A percentile compares a stretch with the other conserved stretches of the same genome.
phyloP scores from a whole-genome alignment of 345 rosid genomes.

The Trapa incisa region DNA sequence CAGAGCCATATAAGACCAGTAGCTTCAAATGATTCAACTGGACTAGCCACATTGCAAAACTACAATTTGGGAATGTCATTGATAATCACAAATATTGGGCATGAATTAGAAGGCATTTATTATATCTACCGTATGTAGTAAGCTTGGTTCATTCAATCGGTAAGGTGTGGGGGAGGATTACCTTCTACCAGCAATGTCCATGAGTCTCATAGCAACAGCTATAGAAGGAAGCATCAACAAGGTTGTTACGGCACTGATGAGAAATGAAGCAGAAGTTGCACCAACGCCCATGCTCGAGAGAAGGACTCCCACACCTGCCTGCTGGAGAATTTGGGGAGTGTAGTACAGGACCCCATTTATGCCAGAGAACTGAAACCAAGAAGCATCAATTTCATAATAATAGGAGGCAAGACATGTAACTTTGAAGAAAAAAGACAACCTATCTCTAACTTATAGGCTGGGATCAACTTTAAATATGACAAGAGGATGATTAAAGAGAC shows the following conservation, averaged over 20 bases:
- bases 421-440: not conserved
- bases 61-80: not conserved
- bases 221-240: conserved; percentile 36
- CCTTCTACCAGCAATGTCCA: conserved; percentile 41
- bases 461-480: too few relatives aligned
- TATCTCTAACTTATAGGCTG: not conserved
- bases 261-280: conserved; percentile 27
- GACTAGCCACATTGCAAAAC: too few relatives aligned
- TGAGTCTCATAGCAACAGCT: conserved; percentile 32
- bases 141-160: not conserved
- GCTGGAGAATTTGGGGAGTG: conserved; percentile 36
- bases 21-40: not conserved
- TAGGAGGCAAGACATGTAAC: not conserved
- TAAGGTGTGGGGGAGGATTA: not conserved
- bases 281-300: conserved; percentile 24
- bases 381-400: not conserved
- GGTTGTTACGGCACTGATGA: conserved; percentile 22
- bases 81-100: not conserved
- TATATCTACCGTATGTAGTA: not conserved
- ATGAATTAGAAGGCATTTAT: too few relatives aligned
- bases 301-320: conserved; percentile 36
- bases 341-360: conserved; percentile 40
- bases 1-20: not conserved
- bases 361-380: conserved; percentile 21
- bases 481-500: too few relatives aligned